Base-by-base conservation (phyloP, 306 rosid genomes). In the Herpetospermum pedunculosum region DNA sequence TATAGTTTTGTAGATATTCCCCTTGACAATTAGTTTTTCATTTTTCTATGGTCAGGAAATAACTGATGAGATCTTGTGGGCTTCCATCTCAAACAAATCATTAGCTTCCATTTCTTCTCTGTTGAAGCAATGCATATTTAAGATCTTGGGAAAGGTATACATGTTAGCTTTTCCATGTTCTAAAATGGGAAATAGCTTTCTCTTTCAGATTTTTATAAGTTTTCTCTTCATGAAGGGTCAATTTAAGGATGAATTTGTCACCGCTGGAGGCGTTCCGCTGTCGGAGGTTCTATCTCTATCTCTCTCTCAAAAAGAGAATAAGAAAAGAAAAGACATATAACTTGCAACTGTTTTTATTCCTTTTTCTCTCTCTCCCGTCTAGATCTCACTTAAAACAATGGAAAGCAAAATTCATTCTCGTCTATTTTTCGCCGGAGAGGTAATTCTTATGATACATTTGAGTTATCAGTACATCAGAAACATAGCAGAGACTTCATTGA, bases 201-300 rank as follows among this genome's bases (percentile, higher is more conserved):
- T 48, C n/a, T 58, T 76, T 72, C 46, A 34, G 48, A 30, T 67
- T 10, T 10, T 65, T 49, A 54, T 50, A 23, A 13, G 29, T 74
- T 59, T 25, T 54, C 43, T 55, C 73, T 77, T 50, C 69, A 14
- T 78, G 76, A 79, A 92, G 98, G 96, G 96, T 82, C 96, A 81
- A 89, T 93, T 89, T 73, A 93, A 93, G 83, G 98, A 93, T 80
- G 98, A 93, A 84, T 93, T 93, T 83, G 96, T 93, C 76, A 93
- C 96, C 49, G 93, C 98, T 23, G 98, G 98, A 37, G 98, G 98
- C 57, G 89, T 93, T 78, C 96, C 94, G 25, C 87, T 93, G 15
- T 87, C 92, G 7, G 97, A 90, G 98, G 98, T 93, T 84, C 76
- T 60, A 71, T 77, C 80, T 75, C 77, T 82, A 77, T 71, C 82